These are phyloP conservation scores for Citrus medica DNA, from an alignment of 345 rosid genomes.

Conservation along the genomic window DNA sequence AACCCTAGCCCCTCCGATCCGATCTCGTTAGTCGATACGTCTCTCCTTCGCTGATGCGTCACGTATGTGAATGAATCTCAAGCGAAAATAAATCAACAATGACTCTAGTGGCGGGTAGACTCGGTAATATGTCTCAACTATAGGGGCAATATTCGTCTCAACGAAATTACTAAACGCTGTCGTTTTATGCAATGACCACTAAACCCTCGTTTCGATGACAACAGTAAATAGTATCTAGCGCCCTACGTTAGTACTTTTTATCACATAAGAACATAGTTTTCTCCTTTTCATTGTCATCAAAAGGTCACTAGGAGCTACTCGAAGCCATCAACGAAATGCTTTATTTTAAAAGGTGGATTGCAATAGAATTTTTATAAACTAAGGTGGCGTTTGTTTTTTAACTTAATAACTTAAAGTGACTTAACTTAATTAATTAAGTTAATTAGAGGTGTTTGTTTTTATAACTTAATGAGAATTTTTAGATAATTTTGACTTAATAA, in stretches of 20 bases:
- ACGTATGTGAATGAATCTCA: background rate
- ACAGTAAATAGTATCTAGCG: background rate
- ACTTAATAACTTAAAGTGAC: too few relatives aligned
- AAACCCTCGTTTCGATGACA: background rate
- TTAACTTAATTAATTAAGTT: too few relatives aligned
- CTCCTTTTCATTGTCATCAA: background rate
- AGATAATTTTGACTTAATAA: too few relatives aligned
- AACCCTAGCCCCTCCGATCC: constrained; percentile 8
- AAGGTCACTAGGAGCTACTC: too few relatives aligned
- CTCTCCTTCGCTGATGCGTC: background rate
- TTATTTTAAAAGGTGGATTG: too few relatives aligned
- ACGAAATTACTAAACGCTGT: background rate
- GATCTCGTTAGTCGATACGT: background rate
- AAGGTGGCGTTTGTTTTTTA: too few relatives aligned
- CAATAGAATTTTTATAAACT: too few relatives aligned
- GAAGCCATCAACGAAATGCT: too few relatives aligned
- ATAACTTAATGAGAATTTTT: too few relatives aligned
- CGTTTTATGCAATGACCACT: background rate
- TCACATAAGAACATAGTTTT: background rate
- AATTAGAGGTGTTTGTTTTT: too few relatives aligned
- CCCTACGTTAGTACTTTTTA: background rate
- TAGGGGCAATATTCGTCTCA: background rate
- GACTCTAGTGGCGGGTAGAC: background rate
- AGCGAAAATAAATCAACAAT: background rate
- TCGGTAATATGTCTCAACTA: background rate